A percentile compares a stretch with the other conserved stretches of the same genome.
These are phyloP conservation scores for Larix kaempferi DNA, from an alignment of 75 land plant species.

Conservation along the genomic window DNA sequence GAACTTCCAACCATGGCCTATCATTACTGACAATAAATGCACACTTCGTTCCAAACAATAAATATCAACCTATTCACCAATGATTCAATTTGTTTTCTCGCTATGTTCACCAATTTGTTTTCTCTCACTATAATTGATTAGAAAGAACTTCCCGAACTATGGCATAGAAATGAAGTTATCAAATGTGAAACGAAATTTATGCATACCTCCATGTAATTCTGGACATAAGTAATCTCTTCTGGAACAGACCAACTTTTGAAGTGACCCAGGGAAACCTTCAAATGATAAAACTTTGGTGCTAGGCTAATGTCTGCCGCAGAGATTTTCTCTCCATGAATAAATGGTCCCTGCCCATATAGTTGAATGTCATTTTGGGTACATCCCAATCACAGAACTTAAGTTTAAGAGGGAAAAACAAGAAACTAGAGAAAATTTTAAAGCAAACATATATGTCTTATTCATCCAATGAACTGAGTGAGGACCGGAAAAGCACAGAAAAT, in stretches of 20 bases:
- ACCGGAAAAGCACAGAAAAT: not conserved
- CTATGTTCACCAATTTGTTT: not conserved
- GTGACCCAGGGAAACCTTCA: slow-evolving; percentile 82
- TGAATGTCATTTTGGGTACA: not conserved
- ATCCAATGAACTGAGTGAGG: not conserved
- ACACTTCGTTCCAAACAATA: not conserved
- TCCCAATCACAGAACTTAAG: not conserved
- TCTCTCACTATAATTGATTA: not conserved
- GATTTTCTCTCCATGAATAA: slow-evolving; percentile 71
- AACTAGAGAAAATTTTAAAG: not conserved
- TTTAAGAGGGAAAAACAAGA: not conserved
- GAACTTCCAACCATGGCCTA: too few species aligned
- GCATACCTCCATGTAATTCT: slow-evolving; percentile 72
- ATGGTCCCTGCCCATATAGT: slow-evolving; percentile 56
- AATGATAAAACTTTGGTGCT: slow-evolving; percentile 86
- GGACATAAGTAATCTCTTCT: slow-evolving; percentile 55
- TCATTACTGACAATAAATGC: not conserved
- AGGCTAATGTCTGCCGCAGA: slow-evolving; percentile 77
- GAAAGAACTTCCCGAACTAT: not conserved
- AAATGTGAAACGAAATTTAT: not conserved
- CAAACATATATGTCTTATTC: not conserved
- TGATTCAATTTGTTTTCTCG: not conserved
- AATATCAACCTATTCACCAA: not conserved
- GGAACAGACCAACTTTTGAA: slow-evolving; percentile 94
- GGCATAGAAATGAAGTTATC: not conserved